Percentiles rank a stretch among this genome's conserved stretches.
These are phyloP conservation scores for Tolypocladium tropicale DNA, from an alignment of 2,329 filamentous ascomycete species.

Conservation along the genomic window DNA sequence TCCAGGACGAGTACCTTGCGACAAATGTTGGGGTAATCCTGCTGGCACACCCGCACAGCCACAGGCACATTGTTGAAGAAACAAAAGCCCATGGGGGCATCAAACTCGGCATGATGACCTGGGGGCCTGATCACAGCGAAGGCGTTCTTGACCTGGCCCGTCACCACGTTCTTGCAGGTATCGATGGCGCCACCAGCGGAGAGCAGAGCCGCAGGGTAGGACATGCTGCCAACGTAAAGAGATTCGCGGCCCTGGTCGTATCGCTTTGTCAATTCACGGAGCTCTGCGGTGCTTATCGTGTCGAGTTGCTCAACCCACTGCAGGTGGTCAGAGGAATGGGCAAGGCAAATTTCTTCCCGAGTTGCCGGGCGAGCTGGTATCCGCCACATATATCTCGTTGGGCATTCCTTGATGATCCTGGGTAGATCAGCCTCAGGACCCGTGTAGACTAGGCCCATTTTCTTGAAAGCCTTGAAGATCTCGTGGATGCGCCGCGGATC, in stretches of 20 bases:
- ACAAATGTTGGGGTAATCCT: conserved; percentile 67
- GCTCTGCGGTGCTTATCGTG: conserved; percentile 46
- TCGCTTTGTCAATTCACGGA: conserved; percentile 54
- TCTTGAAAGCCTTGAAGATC: conserved; percentile 83
- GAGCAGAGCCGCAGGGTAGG: conserved; percentile 69
- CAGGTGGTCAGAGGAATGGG: conserved; percentile 70
- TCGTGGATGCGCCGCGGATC: conserved; percentile 86
- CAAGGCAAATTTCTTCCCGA: conserved; percentile 66
- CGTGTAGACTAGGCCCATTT: conserved; percentile 64
- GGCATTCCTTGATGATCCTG: conserved; percentile 39
- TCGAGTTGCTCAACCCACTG: conserved; percentile 59
- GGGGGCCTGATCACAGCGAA: conserved; percentile 93
- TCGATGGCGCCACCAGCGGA: conserved; percentile 92
- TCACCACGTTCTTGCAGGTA: conserved; percentile 83
- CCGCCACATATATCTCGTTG: conserved; percentile 58
- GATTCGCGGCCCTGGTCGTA: conserved; percentile 61
- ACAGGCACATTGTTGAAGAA: conserved; percentile 97
- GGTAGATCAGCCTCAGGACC: conserved; percentile 45
- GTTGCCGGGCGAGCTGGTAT: conserved; percentile 73
- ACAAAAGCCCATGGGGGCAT: conserved; percentile 86
- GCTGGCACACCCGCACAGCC: conserved; percentile 78
- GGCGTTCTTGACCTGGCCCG: conserved; percentile 78
- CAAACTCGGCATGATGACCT: conserved; percentile 85
- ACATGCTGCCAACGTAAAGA: conserved; percentile 74
- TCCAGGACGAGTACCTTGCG: conserved; percentile 89